Base-by-base conservation (phyloP, 768 basidiomycete species). In the Lanmaoa pseudosensibilis region DNA sequence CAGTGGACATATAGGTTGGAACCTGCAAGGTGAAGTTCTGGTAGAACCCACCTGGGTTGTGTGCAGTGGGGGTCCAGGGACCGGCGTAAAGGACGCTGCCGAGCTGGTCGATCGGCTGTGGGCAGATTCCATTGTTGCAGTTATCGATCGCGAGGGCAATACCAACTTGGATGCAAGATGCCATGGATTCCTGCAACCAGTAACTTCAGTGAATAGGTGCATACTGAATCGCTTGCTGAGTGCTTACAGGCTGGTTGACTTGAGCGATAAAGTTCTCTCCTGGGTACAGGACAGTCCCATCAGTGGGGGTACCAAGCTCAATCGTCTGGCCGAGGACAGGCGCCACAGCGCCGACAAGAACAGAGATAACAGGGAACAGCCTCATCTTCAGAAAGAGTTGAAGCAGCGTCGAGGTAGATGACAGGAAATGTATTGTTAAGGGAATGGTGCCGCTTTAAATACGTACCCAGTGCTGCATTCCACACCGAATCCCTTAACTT, bases 61-160 rank as follows among this genome's bases (percentile, higher is more conserved):
- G 65, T 15, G 0, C 21, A 2, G 65, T 63, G 5, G 71, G 70
- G 0, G 49, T 63, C 65, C 67, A 71, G 4, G 69, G 61, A 1
- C 71, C 69, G 4, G 69, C 65, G 6, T 71, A 71, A 4, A 71
- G 65, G 16, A 71, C 65, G 15, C 25, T 4, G 16, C 71, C 70
- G 11, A 73, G 62, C 41, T 48, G 43, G 0, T 63, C 16, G 1
- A 50, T 18, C 1, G 70, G 68, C 4, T 59, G 48, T 1, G 70
- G 70, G 51, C 69, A 70, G 9, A 49, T 51, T 0, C 62, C 66
- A 9, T 64, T 61, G 39, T 16, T 19, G 53, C 69, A 71, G 32
- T 4, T 54, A 25, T 19, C 37, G 6, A 71, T 58, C 4, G 66
- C 59, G 11, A 71, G 69, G 16, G 70, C 70, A 18, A 71, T 72